These are phyloP conservation scores for Zygnema circumcarinatum DNA, from an alignment of 139 green algal genomes.

Conservation along the genomic window DNA sequence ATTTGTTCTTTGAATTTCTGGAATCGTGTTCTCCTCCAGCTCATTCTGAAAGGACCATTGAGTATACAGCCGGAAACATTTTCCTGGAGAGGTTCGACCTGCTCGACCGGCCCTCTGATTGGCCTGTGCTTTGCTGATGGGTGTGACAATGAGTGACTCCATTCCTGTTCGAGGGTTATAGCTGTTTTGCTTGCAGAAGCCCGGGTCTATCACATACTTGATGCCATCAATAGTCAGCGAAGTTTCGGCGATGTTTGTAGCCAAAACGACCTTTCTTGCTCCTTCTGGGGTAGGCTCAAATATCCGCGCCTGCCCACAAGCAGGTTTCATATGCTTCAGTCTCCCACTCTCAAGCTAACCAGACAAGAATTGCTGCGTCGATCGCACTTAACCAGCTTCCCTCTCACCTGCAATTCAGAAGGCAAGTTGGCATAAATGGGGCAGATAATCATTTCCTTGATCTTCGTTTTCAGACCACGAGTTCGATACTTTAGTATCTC, in stretches of 20 bases:
- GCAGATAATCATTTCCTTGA: slow-evolving; percentile 93
- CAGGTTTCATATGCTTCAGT: too few species aligned
- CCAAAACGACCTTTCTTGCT: slow-evolving; percentile 84
- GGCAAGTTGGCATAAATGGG: slow-evolving; percentile 98
- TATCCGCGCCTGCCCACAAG: slow-evolving; percentile 83
- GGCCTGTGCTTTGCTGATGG: slow-evolving; percentile 85
- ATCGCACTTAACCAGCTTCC: background rate
- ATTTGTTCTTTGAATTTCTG: slow-evolving; percentile 98
- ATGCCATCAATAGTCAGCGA: slow-evolving; percentile 97
- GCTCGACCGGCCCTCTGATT: slow-evolving; percentile 85
- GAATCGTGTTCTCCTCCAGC: slow-evolving; percentile 96
- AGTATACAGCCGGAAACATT: slow-evolving; percentile 98
- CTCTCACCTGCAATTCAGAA: slow-evolving; percentile 70
- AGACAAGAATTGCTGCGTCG: too few species aligned
- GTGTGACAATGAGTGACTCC: slow-evolving; percentile 93
- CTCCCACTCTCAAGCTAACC: too few species aligned
- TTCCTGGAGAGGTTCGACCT: slow-evolving; percentile 76
- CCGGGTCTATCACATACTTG: slow-evolving; percentile 94
- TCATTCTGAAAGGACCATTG: slow-evolving; percentile 90
- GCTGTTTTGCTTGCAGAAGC: slow-evolving; percentile 96
- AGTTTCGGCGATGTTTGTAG: slow-evolving; percentile 99
- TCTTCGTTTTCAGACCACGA: slow-evolving; percentile 81
- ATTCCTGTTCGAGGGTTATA: slow-evolving; percentile 96
- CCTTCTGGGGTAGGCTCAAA: slow-evolving; percentile 92
- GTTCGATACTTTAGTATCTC: slow-evolving; percentile 90